Conservation (phyloP, 83 land plant species). For the Larix sibirica region DNA sequence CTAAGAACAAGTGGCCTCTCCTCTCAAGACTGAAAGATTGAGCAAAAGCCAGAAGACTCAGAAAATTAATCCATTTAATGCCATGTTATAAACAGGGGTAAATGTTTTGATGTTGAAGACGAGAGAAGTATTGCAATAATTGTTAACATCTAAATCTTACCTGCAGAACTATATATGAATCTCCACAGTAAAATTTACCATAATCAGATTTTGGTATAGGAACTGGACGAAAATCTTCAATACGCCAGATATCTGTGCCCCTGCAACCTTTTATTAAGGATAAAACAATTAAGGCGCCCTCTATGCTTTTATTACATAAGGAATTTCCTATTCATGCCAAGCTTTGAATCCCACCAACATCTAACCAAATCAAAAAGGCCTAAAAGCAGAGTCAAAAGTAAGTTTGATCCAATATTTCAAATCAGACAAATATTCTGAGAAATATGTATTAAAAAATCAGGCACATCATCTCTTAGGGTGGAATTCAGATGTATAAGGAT, state of each 20-base stretch:
- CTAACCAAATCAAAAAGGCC: neutral
- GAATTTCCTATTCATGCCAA: neutral
- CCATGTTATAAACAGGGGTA: too few species aligned
- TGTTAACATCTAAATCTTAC: slow-evolving; percentile 19
- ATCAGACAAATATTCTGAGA: neutral
- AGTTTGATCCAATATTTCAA: neutral
- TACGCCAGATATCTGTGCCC: slow-evolving; percentile 87
- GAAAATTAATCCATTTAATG: too few species aligned
- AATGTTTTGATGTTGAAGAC: too few species aligned
- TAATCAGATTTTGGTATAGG: slow-evolving; percentile 67
- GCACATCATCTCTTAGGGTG: neutral
- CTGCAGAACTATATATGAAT: slow-evolving; percentile 75
- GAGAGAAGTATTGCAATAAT: too few species aligned
- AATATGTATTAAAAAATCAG: neutral
- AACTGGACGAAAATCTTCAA: slow-evolving; percentile 82
- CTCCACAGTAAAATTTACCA: slow-evolving; percentile 85
- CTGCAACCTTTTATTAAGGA: slow-evolving; percentile 45
- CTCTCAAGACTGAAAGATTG: too few species aligned
- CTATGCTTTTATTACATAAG: neutral
- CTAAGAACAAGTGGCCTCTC: too few species aligned
- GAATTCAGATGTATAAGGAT: slow-evolving; percentile 39
- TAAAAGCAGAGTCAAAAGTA: neutral
- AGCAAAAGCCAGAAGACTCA: too few species aligned
- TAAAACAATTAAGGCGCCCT: neutral
- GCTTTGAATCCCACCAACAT: neutral